Evolutionary conservation across 306 rosid genomes (phyloP).

Genomic region (Cicer chorassanicum): DNA sequence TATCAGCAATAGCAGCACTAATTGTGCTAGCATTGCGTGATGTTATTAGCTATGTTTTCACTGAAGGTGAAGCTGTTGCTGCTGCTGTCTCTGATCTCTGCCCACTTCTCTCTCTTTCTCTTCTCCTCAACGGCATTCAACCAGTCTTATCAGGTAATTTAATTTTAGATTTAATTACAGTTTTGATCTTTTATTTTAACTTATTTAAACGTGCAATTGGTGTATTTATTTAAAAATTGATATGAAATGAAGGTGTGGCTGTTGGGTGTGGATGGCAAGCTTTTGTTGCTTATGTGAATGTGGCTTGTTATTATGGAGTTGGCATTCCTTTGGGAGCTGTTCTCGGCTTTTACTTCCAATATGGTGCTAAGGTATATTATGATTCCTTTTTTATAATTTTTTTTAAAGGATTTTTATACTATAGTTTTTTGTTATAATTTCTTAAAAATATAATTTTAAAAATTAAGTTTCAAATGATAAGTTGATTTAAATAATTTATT

Average conservation of each 20-base stretch:
- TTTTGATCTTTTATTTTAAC: too few species aligned
- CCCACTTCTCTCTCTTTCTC: conserved; percentile 68
- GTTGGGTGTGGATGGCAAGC: conserved; percentile 97
- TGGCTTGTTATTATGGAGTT: conserved; percentile 67
- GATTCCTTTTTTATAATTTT: too few species aligned
- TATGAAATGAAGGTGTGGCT: conserved; percentile 64
- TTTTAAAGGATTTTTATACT: too few species aligned
- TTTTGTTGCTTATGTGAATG: conserved; percentile 80
- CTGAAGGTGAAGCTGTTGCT: conserved; percentile 72
- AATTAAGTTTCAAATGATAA: too few species aligned
- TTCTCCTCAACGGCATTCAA: conserved; percentile 82
- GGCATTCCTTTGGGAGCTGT: conserved; percentile 70
- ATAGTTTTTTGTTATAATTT: neutral
- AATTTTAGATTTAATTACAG: neutral
- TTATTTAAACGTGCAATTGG: too few species aligned
- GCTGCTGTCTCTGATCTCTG: conserved; percentile 86
- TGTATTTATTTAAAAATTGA: too few species aligned
- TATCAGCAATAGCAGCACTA: conserved; percentile 57
- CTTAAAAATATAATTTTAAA: too few species aligned
- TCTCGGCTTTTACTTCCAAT: conserved; percentile 70
- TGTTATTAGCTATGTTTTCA: conserved; percentile 73
- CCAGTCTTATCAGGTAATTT: conserved; percentile 77
- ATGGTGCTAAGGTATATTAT: conserved; percentile 68
- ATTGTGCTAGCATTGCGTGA: conserved; percentile 55
- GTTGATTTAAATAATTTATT: too few species aligned